Evolutionary conservation across 257 asterid species (phyloP).

Genomic region (Fraxinus anomala): DNA sequence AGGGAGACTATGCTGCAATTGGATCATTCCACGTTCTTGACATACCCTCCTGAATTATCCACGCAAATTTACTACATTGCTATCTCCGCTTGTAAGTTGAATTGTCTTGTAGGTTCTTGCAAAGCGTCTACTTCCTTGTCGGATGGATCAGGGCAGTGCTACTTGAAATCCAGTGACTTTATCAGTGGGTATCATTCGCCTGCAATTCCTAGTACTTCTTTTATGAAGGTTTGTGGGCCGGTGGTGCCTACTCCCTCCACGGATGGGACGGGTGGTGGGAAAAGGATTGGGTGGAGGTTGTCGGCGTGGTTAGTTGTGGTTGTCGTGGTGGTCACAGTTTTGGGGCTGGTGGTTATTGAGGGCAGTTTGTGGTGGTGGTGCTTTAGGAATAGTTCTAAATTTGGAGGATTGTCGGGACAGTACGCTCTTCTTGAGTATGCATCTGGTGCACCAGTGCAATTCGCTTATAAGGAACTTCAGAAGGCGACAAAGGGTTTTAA

Average conservation of each 20-base stretch:
- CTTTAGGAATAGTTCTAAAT: constrained; percentile 52
- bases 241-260: constrained; percentile 51
- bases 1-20: constrained; percentile 56
- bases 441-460: constrained; percentile 87
- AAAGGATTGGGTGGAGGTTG: constrained; percentile 46
- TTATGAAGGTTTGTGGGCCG: constrained; percentile 67
- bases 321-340: constrained; percentile 51
- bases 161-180: constrained; percentile 43
- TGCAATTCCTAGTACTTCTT: constrained; percentile 77
- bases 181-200: constrained; percentile 73
- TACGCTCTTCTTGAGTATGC: constrained; percentile 87
- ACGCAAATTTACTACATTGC: constrained; percentile 50
- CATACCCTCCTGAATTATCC: constrained; percentile 51
- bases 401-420: constrained; percentile 57
- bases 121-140: constrained; percentile 71
- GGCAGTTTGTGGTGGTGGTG: constrained; percentile 85
- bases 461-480: constrained; percentile 67
- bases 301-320: constrained; percentile 63
- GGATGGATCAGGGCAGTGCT: constrained; percentile 83
- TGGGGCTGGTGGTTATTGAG: constrained; percentile 52
- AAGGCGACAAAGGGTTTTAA: constrained; percentile 76
- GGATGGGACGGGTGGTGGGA: constrained; percentile 15
- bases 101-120: constrained; percentile 59
- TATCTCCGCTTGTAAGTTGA: constrained; percentile 51
- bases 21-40: constrained; percentile 62